Evolutionary conservation across 257 asterid species (phyloP).

Genomic region (Primulina tabacum): DNA sequence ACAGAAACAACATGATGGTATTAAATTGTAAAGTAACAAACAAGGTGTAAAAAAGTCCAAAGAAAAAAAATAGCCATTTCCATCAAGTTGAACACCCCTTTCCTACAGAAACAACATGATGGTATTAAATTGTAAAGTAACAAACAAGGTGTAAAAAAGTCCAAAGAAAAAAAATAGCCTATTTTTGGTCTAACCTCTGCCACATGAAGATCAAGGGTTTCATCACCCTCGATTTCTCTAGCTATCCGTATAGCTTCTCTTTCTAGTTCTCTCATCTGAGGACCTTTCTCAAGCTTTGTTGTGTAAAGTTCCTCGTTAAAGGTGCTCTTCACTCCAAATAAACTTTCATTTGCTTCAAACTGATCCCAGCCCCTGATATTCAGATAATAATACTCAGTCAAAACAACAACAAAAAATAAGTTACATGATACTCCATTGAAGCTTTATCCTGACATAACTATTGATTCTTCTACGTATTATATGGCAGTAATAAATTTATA

Average conservation of each 20-base stretch:
- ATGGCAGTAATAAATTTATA: slow-evolving; percentile 1
- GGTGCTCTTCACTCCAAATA: slow-evolving; percentile 95
- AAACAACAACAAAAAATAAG: slow-evolving; percentile 13
- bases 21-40: neutral
- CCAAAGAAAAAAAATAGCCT: neutral
- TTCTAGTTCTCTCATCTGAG: slow-evolving; percentile 81
- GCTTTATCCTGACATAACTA: neutral
- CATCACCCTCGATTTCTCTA: slow-evolving; percentile 91
- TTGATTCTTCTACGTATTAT: slow-evolving; percentile 10
- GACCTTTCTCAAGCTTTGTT: slow-evolving; percentile 91
- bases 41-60: neutral
- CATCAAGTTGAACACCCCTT: slow-evolving; percentile 76
- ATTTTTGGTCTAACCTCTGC: slow-evolving; percentile 68
- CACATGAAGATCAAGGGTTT: slow-evolving; percentile 82
- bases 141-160: neutral
- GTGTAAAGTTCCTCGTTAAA: slow-evolving; percentile 95
- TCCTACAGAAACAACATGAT: slow-evolving; percentile 50
- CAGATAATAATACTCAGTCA: slow-evolving; percentile 13
- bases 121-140: neutral
- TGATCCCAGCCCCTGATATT: slow-evolving; percentile 92
- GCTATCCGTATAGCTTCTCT: slow-evolving; percentile 82
- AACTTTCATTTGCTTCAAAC: slow-evolving; percentile 73
- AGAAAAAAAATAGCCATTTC: slow-evolving; percentile 22
- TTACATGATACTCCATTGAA: slow-evolving; percentile 14
- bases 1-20: slow-evolving; percentile 23